Evolutionary conservation across 2,329 filamentous ascomycete genomes (phyloP).

Genomic region (Ophiostoma tasmaniense): DNA sequence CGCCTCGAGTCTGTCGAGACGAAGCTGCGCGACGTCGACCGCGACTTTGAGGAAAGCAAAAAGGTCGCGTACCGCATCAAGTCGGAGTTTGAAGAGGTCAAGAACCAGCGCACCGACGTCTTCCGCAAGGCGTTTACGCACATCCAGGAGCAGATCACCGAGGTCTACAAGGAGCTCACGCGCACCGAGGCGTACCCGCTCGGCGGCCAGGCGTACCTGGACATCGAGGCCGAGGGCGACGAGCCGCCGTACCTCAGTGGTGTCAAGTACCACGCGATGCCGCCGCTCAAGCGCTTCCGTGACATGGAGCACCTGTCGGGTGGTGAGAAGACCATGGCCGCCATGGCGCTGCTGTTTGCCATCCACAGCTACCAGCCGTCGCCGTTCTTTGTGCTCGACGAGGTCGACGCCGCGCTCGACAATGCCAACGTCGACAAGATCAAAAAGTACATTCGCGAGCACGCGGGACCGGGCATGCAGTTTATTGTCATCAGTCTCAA

Average conservation of each 20-base stretch:
- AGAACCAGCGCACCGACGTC: slow-evolving; percentile 73
- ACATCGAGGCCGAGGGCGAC: slow-evolving; percentile 88
- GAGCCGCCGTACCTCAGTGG: slow-evolving; percentile 83
- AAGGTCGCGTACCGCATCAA: slow-evolving; percentile 49
- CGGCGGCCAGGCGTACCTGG: slow-evolving; percentile 81
- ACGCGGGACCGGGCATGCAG: slow-evolving; percentile 94
- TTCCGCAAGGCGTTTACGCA: slow-evolving; percentile 95
- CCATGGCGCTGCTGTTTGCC: slow-evolving; percentile 89
- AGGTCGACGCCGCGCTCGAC: slow-evolving; percentile 96
- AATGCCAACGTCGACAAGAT: slow-evolving; percentile 95
- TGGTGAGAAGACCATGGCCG: slow-evolving; percentile 98
- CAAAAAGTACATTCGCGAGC: slow-evolving; percentile 90
- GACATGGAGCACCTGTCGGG: slow-evolving; percentile 98
- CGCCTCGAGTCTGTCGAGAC: slow-evolving; percentile 78
- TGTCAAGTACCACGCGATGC: slow-evolving; percentile 98
- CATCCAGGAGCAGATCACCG: slow-evolving; percentile 87
- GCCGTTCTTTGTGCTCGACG: slow-evolving; percentile 96
- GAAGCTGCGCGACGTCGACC: slow-evolving; percentile 73
- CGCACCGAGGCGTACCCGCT: slow-evolving; percentile 83
- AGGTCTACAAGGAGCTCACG: slow-evolving; percentile 92
- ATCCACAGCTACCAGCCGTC: slow-evolving; percentile 93
- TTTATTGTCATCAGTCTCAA: slow-evolving; percentile 98
- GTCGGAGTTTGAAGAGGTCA: slow-evolving; percentile 62
- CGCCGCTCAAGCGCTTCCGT: slow-evolving; percentile 92
- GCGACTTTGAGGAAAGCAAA: slow-evolving; percentile 82